Base-by-base conservation (phyloP, 345 rosid genomes). In the Carallia pectinifolia region DNA sequence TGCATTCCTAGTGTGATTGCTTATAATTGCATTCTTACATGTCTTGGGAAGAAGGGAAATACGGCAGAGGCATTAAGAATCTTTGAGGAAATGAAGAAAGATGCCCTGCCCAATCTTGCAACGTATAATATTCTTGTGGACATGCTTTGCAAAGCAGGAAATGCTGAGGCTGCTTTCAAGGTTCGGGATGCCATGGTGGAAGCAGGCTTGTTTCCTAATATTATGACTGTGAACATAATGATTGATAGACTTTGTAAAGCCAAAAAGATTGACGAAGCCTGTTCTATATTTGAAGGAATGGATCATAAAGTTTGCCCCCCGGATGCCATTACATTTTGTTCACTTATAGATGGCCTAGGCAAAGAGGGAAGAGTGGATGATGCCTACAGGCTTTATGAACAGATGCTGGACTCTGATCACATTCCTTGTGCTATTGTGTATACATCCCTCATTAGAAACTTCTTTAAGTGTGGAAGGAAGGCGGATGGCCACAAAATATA, bases 401-500 rank as follows among this genome's bases (percentile, higher is more conserved):
- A 80, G 84, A 92, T 92, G 97, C 54, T 92, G 77, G 97, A 90
- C 78, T 71, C 83, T 53, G 84, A 76, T 64, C 82, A 81, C 74
- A 74, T 62, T 40, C 91, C 97, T 27, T 82, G 78, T 83, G 86
- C 83, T 50, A 72, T 95, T 58, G 85, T 88, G 30, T 95, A 87
- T 74, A 92, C 97, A 30, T 90, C 92, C 72, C 96, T 92, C 31
- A 90, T 95, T 37, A 86, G 80, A 74, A 92, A 81, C 84, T 95
- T 92, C 81, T 95, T 95, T 81, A 90, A 73, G 72, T 73, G 72
- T 27, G 90, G 96, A 27, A 83, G 99, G 80, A 89, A 87, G 81
- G 93, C 84, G 67, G 99, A 95, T 85, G 97, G 97, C 17, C 97
- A 95, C 85, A 95, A 95, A 87, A 81, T 90, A 66, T 95, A 86